Evolutionary conservation across 2,329 filamentous ascomycete genomes (phyloP).

Genomic region (Phaeosphaeriaceae sp.): DNA sequence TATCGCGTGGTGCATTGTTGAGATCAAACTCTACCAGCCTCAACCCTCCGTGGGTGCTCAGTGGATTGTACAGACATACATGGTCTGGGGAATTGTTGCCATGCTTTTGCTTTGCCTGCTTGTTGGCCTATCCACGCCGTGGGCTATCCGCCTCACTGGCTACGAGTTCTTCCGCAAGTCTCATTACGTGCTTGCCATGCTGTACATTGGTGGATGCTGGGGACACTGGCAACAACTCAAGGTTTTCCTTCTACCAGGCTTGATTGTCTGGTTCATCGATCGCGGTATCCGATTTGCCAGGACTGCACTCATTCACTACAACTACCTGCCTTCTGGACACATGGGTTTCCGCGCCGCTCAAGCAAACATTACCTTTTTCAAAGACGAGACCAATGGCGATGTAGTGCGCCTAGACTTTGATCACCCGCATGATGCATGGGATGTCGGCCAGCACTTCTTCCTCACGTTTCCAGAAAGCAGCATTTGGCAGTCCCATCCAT

Average conservation of each 20-base stretch:
- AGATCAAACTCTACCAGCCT: slow-evolving; percentile 71
- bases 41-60: slow-evolving; percentile 65
- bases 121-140: slow-evolving; percentile 64
- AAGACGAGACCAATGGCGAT: slow-evolving; percentile 52
- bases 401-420: slow-evolving; percentile 70
- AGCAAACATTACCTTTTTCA: slow-evolving; percentile 38
- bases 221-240: slow-evolving; percentile 72
- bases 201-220: slow-evolving; percentile 78
- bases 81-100: slow-evolving; percentile 75
- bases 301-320: slow-evolving; percentile 65
- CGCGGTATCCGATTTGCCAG: slow-evolving; percentile 65
- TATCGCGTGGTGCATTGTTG: slow-evolving; percentile 72
- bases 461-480: slow-evolving; percentile 70
- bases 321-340: slow-evolving; percentile 37
- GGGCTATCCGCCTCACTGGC: slow-evolving; percentile 69
- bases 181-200: slow-evolving; percentile 74
- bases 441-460: slow-evolving; percentile 74
- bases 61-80: slow-evolving; percentile 70
- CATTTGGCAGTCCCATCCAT: slow-evolving; percentile 76
- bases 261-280: slow-evolving; percentile 71
- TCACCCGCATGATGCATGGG: slow-evolving; percentile 67
- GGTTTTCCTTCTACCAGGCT: slow-evolving; percentile 52
- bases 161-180: slow-evolving; percentile 80
- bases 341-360: slow-evolving; percentile 38
- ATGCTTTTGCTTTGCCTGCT: slow-evolving; percentile 68